Base-by-base conservation (phyloP, 306 rosid species). In the Purshia tridentata region DNA sequence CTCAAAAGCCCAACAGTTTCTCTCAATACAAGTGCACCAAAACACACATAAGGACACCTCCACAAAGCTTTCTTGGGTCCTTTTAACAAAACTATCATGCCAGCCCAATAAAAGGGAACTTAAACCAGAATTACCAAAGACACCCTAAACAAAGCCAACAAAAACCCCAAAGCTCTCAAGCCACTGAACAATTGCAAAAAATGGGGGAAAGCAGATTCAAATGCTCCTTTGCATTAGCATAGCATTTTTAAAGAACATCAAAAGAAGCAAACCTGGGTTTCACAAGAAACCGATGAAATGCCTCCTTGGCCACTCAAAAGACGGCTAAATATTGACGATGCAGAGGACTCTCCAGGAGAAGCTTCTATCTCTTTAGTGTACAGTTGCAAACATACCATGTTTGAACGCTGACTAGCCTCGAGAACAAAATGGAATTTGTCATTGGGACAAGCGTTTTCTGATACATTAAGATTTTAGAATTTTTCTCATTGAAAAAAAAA, bases 401-500 rank as follows among this genome's bases (percentile, higher is more conserved):
- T 94, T 81, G 98, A 94, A 48, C 97, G 98, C 75, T 87, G 89
- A 82, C 89, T 85, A 77, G 97, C 95, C 97, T 91, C 97, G 2
- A 52, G 90, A 85, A 86, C 86, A 91, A 84, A 88, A 88, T 76
- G 89, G 83, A 84, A 84, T 80, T 86, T 88, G 81, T 85, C 97
- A 81, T 85, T 84, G 78, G 92, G 80, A 70, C 86, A 78, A 73
- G 90, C 75, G 88, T 82, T 88, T 78, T 85, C 97, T 94, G 98
- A 84, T 75, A 80, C 72, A 86, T 76, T 67, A 67, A 75, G 69
- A 80, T 80, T 74, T 86, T 72, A 88, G 89, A 67, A 78, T 61
- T 73, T 62, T 20, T 29, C 35, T 29, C 35, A 1, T n/a, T n/a
- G 2, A 29, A 29, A 29, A 29, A 29, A 29, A 29, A 29, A 52